Evolutionary conservation across 148 eudicot genomes (phyloP).

Genomic region (Rhododendron williamsianum): DNA sequence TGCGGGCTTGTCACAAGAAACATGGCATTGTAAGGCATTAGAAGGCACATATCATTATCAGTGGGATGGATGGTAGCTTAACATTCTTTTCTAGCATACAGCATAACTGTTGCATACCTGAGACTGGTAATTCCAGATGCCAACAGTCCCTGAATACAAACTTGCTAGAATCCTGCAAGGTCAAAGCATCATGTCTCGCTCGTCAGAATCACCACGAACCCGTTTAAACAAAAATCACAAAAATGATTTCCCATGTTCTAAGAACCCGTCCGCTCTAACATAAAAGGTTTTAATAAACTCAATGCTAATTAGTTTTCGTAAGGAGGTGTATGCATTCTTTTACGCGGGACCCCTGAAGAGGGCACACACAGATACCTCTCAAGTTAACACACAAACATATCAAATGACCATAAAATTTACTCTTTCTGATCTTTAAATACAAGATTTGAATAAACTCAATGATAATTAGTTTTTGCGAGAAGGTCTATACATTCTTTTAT

Average conservation of each 20-base stretch:
- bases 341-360: neutral
- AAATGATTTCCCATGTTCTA: neutral
- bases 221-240: neutral
- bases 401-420: neutral
- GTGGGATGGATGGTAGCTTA: neutral
- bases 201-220: neutral
- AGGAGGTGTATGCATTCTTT: neutral
- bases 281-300: neutral
- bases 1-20: neutral
- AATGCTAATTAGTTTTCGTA: neutral
- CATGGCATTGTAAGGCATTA: neutral
- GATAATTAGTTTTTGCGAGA: neutral
- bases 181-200: neutral
- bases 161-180: constrained; percentile 64
- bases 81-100: neutral
- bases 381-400: neutral
- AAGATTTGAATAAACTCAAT: neutral
- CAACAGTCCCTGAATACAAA: constrained; percentile 66
- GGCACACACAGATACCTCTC: neutral
- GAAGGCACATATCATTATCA: neutral
- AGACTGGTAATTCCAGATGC: constrained; percentile 71
- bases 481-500: neutral
- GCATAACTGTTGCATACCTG: constrained; percentile 39
- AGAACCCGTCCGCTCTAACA: neutral
- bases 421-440: neutral